Percentiles rank a stretch among this genome's conserved stretches.
Conservation (phyloP, 2,329 filamentous ascomycete species). For the Mycogone perniciosa region DNA sequence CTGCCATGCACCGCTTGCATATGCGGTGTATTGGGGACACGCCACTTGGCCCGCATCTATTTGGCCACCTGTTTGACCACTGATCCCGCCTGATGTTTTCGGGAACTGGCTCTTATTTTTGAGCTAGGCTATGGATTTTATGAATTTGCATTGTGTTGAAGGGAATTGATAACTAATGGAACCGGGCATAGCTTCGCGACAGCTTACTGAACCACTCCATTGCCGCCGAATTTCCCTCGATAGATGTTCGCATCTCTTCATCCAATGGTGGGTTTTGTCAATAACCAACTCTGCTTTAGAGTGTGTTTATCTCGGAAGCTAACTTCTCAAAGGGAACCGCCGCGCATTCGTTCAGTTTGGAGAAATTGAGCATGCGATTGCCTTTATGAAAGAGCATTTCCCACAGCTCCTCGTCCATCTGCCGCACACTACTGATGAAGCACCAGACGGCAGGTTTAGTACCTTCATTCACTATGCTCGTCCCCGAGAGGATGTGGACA, state of each 20-base stretch:
- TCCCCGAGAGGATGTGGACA: conserved; percentile 30
- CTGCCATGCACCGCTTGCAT: too few species aligned
- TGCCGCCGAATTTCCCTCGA: conserved; percentile 29
- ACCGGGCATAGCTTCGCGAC: conserved; percentile 28
- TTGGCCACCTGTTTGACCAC: neutral
- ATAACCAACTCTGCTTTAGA: neutral
- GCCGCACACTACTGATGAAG: conserved; percentile 31
- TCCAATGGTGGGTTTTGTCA: conserved; percentile 24
- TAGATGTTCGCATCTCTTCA: conserved; percentile 35
- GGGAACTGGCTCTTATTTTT: too few species aligned
- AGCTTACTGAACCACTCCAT: conserved; percentile 28
- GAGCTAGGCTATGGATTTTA: neutral
- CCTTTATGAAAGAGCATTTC: conserved; percentile 38
- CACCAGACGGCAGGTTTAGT: conserved; percentile 32
- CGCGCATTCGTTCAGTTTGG: conserved; percentile 39
- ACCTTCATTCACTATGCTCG: conserved; percentile 38
- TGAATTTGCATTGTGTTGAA: neutral
- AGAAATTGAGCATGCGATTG: conserved; percentile 32
- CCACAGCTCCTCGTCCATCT: conserved; percentile 34
- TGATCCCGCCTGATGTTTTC: too few species aligned
- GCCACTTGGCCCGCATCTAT: neutral
- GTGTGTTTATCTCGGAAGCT: neutral
- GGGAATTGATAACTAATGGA: conserved; percentile 9
- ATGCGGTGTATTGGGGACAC: neutral
- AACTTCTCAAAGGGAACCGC: conserved; percentile 29